Conservation (phyloP, 176 grass and related monocot species). For the Aechmea fasciata region DNA sequence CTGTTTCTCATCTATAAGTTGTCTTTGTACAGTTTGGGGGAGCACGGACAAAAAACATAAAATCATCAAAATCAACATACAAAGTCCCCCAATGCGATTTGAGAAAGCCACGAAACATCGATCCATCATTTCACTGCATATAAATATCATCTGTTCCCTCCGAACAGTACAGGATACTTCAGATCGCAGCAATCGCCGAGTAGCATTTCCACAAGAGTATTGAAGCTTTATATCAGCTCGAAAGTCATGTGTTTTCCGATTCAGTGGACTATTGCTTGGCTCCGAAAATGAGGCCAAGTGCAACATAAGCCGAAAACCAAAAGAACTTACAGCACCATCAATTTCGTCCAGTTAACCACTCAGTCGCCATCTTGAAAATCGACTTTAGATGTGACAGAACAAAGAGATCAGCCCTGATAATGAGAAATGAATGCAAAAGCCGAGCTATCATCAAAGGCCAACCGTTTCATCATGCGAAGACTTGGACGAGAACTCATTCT, state of each 20-base stretch:
- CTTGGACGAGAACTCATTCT: not conserved
- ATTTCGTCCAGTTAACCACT: not conserved
- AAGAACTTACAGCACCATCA: not conserved
- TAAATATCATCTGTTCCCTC: not conserved
- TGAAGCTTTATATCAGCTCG: not conserved
- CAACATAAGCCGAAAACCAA: conserved; percentile 1
- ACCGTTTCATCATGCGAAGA: conserved; percentile 9
- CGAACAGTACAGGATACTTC: not conserved
- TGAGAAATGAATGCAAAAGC: not conserved
- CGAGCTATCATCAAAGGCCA: conserved; percentile 6
- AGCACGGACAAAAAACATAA: conserved; percentile 37
- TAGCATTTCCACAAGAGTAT: not conserved
- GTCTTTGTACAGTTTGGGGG: conserved; percentile 56
- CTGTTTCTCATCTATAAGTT: conserved; percentile 47
- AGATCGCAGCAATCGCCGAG: not conserved
- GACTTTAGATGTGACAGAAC: not conserved
- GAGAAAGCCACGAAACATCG: conserved; percentile 15
- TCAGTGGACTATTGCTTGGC: not conserved
- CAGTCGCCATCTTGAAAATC: not conserved
- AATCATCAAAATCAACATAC: conserved; percentile 34
- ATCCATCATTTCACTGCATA: not conserved
- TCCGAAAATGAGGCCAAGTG: not conserved
- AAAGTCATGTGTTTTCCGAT: not conserved
- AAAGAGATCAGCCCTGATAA: not conserved
- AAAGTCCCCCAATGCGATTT: conserved; percentile 25